Evolutionary conservation across 805 yeast species (phyloP).

Genomic region (Saccharomycopsis sp.): DNA sequence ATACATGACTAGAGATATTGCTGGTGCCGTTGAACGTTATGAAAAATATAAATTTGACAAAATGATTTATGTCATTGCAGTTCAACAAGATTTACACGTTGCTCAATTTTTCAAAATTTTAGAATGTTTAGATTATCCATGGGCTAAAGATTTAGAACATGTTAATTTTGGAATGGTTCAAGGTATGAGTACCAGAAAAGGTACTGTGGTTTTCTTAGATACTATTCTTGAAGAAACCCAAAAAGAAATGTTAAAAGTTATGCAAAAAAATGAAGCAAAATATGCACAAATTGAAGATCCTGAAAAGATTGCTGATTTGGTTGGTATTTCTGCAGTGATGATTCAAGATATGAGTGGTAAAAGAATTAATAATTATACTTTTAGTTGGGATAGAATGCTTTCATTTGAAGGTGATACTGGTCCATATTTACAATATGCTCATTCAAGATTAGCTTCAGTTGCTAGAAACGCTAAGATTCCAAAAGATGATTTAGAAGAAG

Average conservation of each 20-base stretch:
- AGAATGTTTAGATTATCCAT: slow-evolving; percentile 79
- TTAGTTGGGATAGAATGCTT: slow-evolving; percentile 96
- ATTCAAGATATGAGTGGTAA: slow-evolving; percentile 98
- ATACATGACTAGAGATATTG: slow-evolving; percentile 91
- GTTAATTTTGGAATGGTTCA: slow-evolving; percentile 95
- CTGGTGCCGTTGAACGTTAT: slow-evolving; percentile 90
- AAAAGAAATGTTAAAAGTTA: slow-evolving; percentile 91
- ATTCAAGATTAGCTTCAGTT: slow-evolving; percentile 90
- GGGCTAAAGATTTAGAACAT: slow-evolving; percentile 76
- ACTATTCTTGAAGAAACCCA: slow-evolving; percentile 87
- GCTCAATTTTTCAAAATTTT: slow-evolving; percentile 92
- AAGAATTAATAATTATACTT: slow-evolving; percentile 90
- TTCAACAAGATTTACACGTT: slow-evolving; percentile 90
- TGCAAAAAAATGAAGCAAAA: slow-evolving; percentile 84
- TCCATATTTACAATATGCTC: slow-evolving; percentile 97
- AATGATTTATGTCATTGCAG: slow-evolving; percentile 92
- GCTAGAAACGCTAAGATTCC: slow-evolving; percentile 68
- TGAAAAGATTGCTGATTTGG: slow-evolving; percentile 86
- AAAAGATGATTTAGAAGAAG: slow-evolving; percentile 32
- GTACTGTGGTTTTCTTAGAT: slow-evolving; percentile 97
- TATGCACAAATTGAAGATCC: slow-evolving; percentile 91
- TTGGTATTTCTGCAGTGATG: slow-evolving; percentile 97
- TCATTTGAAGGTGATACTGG: slow-evolving; percentile 99
- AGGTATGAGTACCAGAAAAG: slow-evolving; percentile 98
- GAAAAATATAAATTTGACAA: slow-evolving; percentile 80